A percentile compares a stretch with the other conserved stretches of the same genome.
Conservation (phyloP, 495 filamentous ascomycete species). For the Penicillium fimorum region DNA sequence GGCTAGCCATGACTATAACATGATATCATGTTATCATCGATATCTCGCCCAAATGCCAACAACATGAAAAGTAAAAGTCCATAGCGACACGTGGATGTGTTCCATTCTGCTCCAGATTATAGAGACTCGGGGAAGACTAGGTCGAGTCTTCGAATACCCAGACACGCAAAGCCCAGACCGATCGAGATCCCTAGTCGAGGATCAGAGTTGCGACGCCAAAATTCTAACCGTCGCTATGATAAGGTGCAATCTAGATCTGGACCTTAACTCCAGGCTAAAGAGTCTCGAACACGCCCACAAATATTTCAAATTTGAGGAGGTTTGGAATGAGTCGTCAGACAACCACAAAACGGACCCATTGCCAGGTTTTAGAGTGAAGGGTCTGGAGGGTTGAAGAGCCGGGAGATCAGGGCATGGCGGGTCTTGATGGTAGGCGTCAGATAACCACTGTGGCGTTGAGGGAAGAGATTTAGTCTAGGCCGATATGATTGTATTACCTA, state of each 20-base stretch:
- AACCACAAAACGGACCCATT: constrained; percentile 11
- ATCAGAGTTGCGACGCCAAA: not conserved
- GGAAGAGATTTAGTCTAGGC: not conserved
- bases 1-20: not conserved
- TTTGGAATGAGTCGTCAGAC: constrained; percentile 20
- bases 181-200: not conserved
- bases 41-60: not conserved
- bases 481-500: not conserved
- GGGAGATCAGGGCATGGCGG: not conserved
- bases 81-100: not conserved
- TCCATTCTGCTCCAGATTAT: not conserved
- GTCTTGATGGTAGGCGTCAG: not conserved
- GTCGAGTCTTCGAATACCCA: not conserved
- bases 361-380: not conserved
- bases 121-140: not conserved
- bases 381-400: not conserved
- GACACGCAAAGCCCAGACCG: constrained; percentile 1
- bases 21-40: not conserved
- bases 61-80: not conserved
- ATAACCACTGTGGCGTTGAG: not conserved
- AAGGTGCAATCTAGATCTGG: constrained; percentile 3
- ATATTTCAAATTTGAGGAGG: not conserved
- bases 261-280: not conserved
- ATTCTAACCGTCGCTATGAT: not conserved
- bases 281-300: constrained; percentile 1